A percentile compares a stretch with the other conserved stretches of the same genome.
phyloP scores from a whole-genome alignment of 176 grass and related monocot genomes.

The Pharus latifolius region DNA sequence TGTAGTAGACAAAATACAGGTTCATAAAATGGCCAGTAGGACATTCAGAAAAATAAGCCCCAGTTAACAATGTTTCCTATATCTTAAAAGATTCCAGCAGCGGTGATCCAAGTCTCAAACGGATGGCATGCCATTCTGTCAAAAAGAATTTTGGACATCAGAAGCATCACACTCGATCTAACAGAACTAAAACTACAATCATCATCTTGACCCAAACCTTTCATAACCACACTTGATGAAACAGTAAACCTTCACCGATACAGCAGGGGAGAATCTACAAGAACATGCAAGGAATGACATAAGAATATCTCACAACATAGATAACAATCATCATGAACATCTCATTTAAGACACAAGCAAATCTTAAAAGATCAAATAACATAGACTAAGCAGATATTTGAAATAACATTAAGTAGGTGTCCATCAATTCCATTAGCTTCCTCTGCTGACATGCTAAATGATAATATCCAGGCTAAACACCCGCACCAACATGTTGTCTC shows the following conservation, averaged over 20 bases:
- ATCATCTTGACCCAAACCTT: constrained; percentile 9
- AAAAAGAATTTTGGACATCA: constrained; percentile 18
- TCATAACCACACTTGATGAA: neutral
- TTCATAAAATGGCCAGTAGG: neutral
- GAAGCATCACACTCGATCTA: neutral
- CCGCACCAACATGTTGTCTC: neutral
- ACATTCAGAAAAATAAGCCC: neutral
- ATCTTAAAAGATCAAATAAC: neutral
- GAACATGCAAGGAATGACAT: neutral
- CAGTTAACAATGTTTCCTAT: neutral
- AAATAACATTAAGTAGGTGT: neutral
- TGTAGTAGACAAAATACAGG: neutral
- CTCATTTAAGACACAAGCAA: neutral
- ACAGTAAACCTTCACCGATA: neutral
- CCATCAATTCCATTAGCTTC: neutral
- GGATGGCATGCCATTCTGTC: constrained; percentile 22
- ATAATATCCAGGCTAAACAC: neutral
- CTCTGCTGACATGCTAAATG: neutral
- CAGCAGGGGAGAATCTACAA: constrained; percentile 10
- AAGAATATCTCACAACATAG: neutral
- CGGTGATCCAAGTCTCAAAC: neutral
- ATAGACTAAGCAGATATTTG: neutral
- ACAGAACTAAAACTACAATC: neutral
- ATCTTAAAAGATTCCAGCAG: neutral
- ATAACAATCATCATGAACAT: neutral